Base-by-base conservation (phyloP, 83 land plant genomes). In the Picea engelmannii region DNA sequence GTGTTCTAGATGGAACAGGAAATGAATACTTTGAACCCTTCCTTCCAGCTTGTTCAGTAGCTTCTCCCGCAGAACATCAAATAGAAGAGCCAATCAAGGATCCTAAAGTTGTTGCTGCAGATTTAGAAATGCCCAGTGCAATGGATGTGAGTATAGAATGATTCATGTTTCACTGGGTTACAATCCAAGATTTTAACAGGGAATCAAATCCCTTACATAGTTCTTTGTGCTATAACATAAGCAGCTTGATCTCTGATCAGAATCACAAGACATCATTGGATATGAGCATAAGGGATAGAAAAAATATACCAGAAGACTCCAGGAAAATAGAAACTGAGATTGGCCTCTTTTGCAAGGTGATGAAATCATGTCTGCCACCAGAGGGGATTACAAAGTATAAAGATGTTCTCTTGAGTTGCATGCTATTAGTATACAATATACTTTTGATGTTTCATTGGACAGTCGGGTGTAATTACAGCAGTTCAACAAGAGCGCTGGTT, bases 311-410 rank as follows among this genome's bases (percentile, higher is more conserved):
- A 71, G 52, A 71, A 38, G 47, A 11, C 76, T 71, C 47, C 24
- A n/a, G 1, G 52, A 71, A 71, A 71, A 23, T 71, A 42, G 17
- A 3, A 42, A 71, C 76, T 71, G 55, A 71, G 42, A n/a, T 71
- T 49, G 47, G 49, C 76, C 47, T 70, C 74, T 70, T 66, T 70
- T 69, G 49, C 44, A 69, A 71, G 76, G 52, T 7, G n/a, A 71
- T 71, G 16, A 9, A 38, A 42, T 70, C 47, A 40, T 17, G 44
- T 71, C 3, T 71, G 47, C 4, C 44, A n/a, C 44, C n/a, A 71
- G 13, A 71, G 24, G 25, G 47, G n/a, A 9, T 2, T 44, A 42
- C 38, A 71, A 42, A 42, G 6, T 4, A 42, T n/a, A 7, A 71
- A 42, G 2, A 38, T 69, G 16, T n/a, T 71, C 24, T 44, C 52